A percentile compares a stretch with the other conserved stretches of the same genome.
phyloP scores from a whole-genome alignment of 441 rosid species.

The Gossypium gossypioides region DNA sequence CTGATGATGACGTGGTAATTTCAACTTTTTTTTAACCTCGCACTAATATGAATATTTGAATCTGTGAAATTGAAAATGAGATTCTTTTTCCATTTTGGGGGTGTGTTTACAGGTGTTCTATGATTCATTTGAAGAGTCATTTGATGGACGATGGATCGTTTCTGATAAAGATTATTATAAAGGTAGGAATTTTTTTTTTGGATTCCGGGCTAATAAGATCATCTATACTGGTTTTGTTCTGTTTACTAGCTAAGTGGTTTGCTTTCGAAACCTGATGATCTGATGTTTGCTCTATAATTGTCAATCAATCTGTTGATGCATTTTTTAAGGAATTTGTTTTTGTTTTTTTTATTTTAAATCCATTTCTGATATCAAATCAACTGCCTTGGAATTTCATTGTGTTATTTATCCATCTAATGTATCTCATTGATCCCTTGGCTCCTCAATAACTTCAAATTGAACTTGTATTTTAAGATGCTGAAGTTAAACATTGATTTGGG shows the following conservation, averaged over 20 bases:
- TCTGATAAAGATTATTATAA: slow-evolving; percentile 63
- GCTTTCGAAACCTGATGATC: background rate
- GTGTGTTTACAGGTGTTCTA: slow-evolving; percentile 44
- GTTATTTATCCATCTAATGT: background rate
- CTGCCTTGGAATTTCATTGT: background rate
- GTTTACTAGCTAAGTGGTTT: background rate
- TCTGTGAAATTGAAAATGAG: background rate
- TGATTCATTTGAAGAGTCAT: slow-evolving; percentile 73
- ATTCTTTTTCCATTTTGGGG: background rate
- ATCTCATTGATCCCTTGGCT: background rate
- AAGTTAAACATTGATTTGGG: background rate
- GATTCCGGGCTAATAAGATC: background rate
- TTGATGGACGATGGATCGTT: slow-evolving; percentile 74
- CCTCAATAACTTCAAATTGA: background rate
- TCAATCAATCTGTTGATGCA: background rate
- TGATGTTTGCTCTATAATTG: background rate
- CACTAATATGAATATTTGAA: background rate
- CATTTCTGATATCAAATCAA: background rate
- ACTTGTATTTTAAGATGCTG: background rate
- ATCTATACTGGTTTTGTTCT: background rate
- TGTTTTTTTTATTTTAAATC: background rate
- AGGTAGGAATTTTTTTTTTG: slow-evolving; percentile 27
- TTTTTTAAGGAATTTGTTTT: background rate
- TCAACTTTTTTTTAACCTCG: background rate
- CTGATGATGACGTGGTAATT: slow-evolving; percentile 40